Evolutionary conservation across 768 basidiomycete species (phyloP).

Genomic region (Phylloporus sp.): DNA sequence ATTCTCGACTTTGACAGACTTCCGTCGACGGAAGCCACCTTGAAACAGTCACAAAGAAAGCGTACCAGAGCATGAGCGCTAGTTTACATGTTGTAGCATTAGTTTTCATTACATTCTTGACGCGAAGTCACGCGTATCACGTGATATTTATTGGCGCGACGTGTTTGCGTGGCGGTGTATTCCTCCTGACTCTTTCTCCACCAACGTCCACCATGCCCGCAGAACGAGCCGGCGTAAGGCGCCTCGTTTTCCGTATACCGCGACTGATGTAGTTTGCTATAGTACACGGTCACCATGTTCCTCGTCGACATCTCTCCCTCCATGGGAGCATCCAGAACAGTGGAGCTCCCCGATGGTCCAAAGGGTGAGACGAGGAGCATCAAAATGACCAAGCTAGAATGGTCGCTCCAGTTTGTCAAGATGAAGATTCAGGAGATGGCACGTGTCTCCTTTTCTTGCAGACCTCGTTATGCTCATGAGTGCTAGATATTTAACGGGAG

Average conservation of each 20-base stretch:
- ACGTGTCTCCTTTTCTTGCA: constrained; percentile 2
- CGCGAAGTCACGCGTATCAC: constrained; percentile 23
- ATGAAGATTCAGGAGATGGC: constrained; percentile 93
- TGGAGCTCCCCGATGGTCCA: constrained; percentile 51
- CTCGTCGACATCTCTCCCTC: constrained; percentile 83
- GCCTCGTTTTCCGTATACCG: not conserved
- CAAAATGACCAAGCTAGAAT: constrained; percentile 74
- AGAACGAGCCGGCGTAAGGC: constrained; percentile 72
- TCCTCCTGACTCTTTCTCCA: constrained; percentile 24
- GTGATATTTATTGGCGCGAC: constrained; percentile 30
- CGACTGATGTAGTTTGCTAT: constrained; percentile 9
- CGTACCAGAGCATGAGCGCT: constrained; percentile 46
- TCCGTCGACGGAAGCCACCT: constrained; percentile 38
- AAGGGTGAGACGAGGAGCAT: constrained; percentile 46
- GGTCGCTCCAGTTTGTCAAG: constrained; percentile 81
- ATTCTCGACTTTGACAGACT: constrained; percentile 9
- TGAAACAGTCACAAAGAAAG: constrained; percentile 50
- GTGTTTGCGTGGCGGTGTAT: constrained; percentile 15
- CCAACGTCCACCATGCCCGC: constrained; percentile 49
- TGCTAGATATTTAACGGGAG: constrained; percentile 81
- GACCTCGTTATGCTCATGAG: not conserved
- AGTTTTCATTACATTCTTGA: not conserved
- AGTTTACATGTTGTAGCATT: constrained; percentile 9
- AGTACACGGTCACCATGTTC: constrained; percentile 89
- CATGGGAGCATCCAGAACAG: constrained; percentile 63